Conservation (phyloP, 768 basidiomycete species). For the Mrakia blollopis region DNA sequence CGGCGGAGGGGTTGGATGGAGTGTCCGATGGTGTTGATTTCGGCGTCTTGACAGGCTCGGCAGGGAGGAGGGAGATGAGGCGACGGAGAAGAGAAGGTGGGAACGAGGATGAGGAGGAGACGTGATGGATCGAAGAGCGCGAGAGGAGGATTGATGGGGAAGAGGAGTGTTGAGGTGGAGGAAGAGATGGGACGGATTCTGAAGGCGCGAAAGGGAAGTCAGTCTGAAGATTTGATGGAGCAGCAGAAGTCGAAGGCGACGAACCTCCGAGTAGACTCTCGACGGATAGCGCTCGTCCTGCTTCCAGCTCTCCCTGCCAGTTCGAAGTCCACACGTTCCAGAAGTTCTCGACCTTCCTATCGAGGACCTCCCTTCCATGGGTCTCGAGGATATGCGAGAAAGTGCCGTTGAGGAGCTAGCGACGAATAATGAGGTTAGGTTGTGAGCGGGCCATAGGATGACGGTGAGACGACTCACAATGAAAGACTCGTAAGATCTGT, state of each 20-base stretch:
- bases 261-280: constrained; percentile 14
- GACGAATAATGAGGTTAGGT: neutral
- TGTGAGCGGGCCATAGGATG: neutral
- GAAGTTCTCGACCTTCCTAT: neutral
- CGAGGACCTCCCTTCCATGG: neutral
- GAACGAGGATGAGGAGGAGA: neutral
- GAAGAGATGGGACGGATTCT: neutral
- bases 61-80: constrained; percentile 8
- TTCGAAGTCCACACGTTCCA: constrained; percentile 22
- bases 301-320: constrained; percentile 11
- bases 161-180: neutral
- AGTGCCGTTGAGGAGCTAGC: constrained; percentile 7
- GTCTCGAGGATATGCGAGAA: neutral
- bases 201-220: neutral
- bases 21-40: neutral
- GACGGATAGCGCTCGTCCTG: neutral
- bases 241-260: neutral
- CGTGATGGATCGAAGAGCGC: neutral
- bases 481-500: constrained; percentile 1
- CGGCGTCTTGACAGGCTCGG: neutral
- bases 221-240: neutral
- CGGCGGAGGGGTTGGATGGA: neutral
- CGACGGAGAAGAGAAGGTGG: constrained; percentile 9
- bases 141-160: constrained; percentile 17
- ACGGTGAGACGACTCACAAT: neutral